phyloP scores from a whole-genome alignment of 768 basidiomycete species.

The Lactarius psammicola region DNA sequence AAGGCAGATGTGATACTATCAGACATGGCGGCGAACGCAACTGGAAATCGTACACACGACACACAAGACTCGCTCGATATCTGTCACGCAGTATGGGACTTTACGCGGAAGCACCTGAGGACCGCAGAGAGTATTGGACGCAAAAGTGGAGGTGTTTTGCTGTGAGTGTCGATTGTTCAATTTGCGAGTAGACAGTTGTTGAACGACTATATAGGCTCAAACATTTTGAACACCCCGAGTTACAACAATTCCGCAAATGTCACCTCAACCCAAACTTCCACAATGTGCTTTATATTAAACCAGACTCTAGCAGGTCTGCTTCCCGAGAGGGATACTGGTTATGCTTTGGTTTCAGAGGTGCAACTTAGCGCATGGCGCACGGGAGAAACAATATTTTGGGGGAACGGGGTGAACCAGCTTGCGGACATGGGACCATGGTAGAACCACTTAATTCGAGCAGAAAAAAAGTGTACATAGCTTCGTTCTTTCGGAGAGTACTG shows the following conservation, averaged over 20 bases:
- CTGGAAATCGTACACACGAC: slow-evolving; percentile 69
- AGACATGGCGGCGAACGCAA: slow-evolving; percentile 86
- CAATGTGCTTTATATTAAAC: slow-evolving; percentile 71
- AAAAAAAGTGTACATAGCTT: not conserved
- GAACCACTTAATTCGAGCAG: not conserved
- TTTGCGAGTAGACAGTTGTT: slow-evolving; percentile 17
- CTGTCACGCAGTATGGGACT: slow-evolving; percentile 68
- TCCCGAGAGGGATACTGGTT: slow-evolving; percentile 86
- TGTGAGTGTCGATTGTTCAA: slow-evolving; percentile 45
- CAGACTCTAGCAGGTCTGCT: slow-evolving; percentile 69
- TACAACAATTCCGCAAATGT: slow-evolving; percentile 60
- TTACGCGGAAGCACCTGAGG: slow-evolving; percentile 55
- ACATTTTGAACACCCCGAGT: slow-evolving; percentile 74
- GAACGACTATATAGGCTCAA: slow-evolving; percentile 58
- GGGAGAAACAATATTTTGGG: not conserved
- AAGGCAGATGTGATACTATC: slow-evolving; percentile 80
- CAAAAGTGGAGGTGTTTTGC: slow-evolving; percentile 49
- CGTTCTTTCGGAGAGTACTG: not conserved
- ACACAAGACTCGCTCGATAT: slow-evolving; percentile 68
- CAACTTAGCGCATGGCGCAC: not conserved
- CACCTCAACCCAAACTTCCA: slow-evolving; percentile 62
- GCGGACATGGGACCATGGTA: not conserved
- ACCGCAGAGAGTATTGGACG: slow-evolving; percentile 45
- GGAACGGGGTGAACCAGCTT: not conserved
- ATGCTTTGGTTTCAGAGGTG: slow-evolving; percentile 62